Percentiles rank a stretch among this genome's conserved stretches.
phyloP scores from a whole-genome alignment of 257 asterid genomes.

The Petunia axillaris region DNA sequence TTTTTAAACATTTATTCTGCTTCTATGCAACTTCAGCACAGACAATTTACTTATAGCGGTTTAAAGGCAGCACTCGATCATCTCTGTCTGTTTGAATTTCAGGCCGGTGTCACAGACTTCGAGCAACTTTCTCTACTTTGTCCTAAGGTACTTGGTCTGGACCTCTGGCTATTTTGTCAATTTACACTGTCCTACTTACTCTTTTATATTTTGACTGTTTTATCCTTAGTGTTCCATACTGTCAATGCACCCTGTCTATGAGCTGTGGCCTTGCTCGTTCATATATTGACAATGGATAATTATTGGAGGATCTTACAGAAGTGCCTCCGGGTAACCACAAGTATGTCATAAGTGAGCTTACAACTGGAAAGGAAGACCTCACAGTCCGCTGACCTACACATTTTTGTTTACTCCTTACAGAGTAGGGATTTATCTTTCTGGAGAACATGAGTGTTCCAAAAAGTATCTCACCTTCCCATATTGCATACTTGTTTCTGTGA shows the following conservation, averaged over 20 bases:
- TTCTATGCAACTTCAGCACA: slow-evolving; percentile 55
- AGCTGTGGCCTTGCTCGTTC: neutral
- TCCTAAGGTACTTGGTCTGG: slow-evolving; percentile 62
- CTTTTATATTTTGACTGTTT: neutral
- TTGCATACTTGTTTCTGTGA: neutral
- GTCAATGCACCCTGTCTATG: neutral
- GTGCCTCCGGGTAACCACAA: neutral
- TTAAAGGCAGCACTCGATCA: slow-evolving; percentile 51
- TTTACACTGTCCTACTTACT: neutral
- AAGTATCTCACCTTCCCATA: neutral
- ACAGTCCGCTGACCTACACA: slow-evolving; percentile 3
- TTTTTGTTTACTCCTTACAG: neutral
- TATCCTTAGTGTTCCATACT: slow-evolving; percentile 7
- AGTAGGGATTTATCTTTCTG: neutral
- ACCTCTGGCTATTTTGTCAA: slow-evolving; percentile 14
- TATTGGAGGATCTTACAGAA: neutral
- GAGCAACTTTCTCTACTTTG: slow-evolving; percentile 71
- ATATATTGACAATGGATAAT: neutral
- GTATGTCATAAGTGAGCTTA: slow-evolving; percentile 4
- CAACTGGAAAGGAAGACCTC: neutral
- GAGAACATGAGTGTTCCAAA: neutral
- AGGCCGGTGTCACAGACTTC: slow-evolving; percentile 48
- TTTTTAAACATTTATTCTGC: slow-evolving; percentile 67
- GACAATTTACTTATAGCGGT: slow-evolving; percentile 42
- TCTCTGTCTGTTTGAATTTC: slow-evolving; percentile 55